Percentiles rank a stretch among this genome's conserved stretches.
Evolutionary conservation across 768 basidiomycete species (phyloP).

Genomic region (Gloeophyllum trabeum): DNA sequence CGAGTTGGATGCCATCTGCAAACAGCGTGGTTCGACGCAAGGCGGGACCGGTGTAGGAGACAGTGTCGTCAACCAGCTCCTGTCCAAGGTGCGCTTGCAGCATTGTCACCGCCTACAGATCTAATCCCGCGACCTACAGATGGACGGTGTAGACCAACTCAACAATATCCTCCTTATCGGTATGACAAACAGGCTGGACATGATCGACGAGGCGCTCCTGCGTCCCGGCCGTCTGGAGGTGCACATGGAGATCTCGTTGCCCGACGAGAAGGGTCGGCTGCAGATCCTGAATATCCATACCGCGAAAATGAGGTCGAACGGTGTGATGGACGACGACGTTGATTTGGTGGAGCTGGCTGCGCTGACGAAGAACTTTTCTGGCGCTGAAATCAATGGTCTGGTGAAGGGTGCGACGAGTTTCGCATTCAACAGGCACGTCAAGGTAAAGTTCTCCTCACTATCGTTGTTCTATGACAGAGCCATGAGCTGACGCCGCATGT

Average conservation of each 20-base stretch:
- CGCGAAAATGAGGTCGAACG: constrained; percentile 83
- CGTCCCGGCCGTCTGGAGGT: constrained; percentile 98
- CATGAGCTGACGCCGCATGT: background rate
- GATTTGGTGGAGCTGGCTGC: constrained; percentile 72
- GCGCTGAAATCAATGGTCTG: constrained; percentile 91
- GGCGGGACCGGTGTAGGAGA: constrained; percentile 97
- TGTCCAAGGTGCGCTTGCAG: constrained; percentile 67
- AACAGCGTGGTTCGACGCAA: constrained; percentile 90
- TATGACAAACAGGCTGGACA: constrained; percentile 97
- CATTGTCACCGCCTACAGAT: background rate
- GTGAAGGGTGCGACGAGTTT: constrained; percentile 98
- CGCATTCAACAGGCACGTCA: constrained; percentile 95
- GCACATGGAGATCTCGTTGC: constrained; percentile 98
- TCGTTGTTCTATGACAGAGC: no score
- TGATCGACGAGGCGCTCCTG: constrained; percentile 97
- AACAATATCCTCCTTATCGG: constrained; percentile 99
- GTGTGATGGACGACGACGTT: constrained; percentile 82
- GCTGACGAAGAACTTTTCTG: constrained; percentile 93
- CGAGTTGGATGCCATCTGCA: constrained; percentile 97
- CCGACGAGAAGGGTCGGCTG: constrained; percentile 82
- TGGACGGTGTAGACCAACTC: constrained; percentile 98
- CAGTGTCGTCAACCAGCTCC: constrained; percentile 94
- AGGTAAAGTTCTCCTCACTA: constrained; percentile 27
- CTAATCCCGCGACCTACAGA: constrained; percentile 36
- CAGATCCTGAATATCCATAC: constrained; percentile 98